These are phyloP conservation scores for Didymella exigua DNA, from an alignment of 2,329 filamentous ascomycete genomes.

Conservation along the genomic window DNA sequence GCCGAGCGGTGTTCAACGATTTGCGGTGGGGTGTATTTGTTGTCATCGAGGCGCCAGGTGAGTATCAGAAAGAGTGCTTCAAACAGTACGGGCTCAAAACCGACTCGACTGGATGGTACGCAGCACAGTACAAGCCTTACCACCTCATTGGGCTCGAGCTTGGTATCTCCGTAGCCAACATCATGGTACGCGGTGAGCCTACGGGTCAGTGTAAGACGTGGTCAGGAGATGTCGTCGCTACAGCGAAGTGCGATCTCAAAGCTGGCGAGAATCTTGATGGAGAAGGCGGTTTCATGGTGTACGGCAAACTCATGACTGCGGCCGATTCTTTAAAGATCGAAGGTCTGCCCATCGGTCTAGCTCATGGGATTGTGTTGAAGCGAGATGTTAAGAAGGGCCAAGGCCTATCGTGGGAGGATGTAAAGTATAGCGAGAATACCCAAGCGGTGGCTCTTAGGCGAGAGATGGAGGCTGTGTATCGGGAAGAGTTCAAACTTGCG, in stretches of 20 bases:
- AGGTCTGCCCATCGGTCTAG: slow-evolving; percentile 53
- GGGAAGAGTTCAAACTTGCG: slow-evolving; percentile 15
- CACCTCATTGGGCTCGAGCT: slow-evolving; percentile 57
- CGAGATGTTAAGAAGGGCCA: slow-evolving; percentile 51
- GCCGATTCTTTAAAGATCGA: slow-evolving; percentile 50
- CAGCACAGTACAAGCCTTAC: slow-evolving; percentile 56
- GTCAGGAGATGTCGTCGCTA: slow-evolving; percentile 55
- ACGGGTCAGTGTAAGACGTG: slow-evolving; percentile 54
- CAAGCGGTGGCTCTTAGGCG: slow-evolving; percentile 51
- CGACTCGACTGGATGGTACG: slow-evolving; percentile 50
- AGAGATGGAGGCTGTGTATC: slow-evolving; percentile 52
- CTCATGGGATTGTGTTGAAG: slow-evolving; percentile 52
- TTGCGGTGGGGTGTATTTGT: slow-evolving; percentile 55
- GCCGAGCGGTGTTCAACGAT: slow-evolving; percentile 50
- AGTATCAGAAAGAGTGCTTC: slow-evolving; percentile 54
- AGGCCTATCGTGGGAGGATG: slow-evolving; percentile 52
- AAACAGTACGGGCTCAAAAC: slow-evolving; percentile 55
- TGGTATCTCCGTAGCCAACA: slow-evolving; percentile 52
- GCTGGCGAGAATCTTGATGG: slow-evolving; percentile 54
- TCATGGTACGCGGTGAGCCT: slow-evolving; percentile 55
- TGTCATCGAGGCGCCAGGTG: slow-evolving; percentile 51
- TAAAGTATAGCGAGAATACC: slow-evolving; percentile 50
- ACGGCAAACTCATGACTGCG: slow-evolving; percentile 53
- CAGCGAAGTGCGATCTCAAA: slow-evolving; percentile 54
- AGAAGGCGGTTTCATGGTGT: slow-evolving; percentile 55